phyloP scores from a whole-genome alignment of 306 rosid genomes.

The Astragalus membranaceus region DNA sequence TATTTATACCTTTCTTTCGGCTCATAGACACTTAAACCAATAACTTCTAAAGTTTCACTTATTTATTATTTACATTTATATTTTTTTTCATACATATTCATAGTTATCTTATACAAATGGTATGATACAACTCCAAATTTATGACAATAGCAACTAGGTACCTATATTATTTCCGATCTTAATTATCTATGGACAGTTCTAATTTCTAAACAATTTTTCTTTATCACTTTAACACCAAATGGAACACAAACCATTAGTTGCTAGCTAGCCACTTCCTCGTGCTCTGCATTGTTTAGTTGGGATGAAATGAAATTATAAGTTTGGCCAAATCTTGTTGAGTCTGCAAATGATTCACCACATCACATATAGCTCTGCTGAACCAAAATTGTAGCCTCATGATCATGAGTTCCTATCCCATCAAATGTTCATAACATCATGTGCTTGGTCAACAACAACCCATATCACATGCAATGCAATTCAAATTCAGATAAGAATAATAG shows the following conservation, averaged over 20 bases:
- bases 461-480: slow-evolving; percentile 21
- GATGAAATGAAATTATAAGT: background rate
- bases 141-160: background rate
- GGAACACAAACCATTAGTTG: background rate
- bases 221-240: background rate
- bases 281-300: slow-evolving; percentile 7
- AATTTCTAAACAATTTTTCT: background rate
- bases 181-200: background rate
- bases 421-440: slow-evolving; percentile 29
- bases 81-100: background rate
- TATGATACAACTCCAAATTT: background rate
- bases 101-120: background rate
- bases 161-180: background rate
- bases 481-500: slow-evolving; percentile 12
- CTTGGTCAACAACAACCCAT: slow-evolving; percentile 34
- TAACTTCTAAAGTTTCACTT: background rate
- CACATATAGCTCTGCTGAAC: background rate
- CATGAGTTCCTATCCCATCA: slow-evolving; percentile 24
- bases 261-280: slow-evolving; percentile 6
- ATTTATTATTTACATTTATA: background rate
- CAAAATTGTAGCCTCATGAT: slow-evolving; percentile 23
- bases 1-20: background rate
- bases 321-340: background rate
- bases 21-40: background rate
- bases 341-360: background rate